These are phyloP conservation scores for Marvania coccoides DNA, from an alignment of 139 green algal species.

Conservation along the genomic window DNA sequence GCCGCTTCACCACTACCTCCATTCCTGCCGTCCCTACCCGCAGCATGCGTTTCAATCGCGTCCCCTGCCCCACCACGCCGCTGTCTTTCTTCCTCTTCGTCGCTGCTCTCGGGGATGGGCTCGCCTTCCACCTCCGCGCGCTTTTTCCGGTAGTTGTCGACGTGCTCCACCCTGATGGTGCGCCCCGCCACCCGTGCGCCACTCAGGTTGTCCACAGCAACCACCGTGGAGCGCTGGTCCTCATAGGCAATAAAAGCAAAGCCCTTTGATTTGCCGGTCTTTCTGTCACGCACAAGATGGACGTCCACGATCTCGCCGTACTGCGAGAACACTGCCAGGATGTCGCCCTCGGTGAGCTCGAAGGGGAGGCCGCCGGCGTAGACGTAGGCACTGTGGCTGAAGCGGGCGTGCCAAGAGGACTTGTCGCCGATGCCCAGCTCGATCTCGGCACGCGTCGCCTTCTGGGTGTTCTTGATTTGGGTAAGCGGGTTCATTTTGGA, in stretches of 20 bases:
- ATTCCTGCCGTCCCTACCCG: not conserved
- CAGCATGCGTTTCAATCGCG: not conserved
- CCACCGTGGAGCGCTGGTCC: slow-evolving; percentile 92
- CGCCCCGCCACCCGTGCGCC: slow-evolving; percentile 74
- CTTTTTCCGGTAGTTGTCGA: slow-evolving; percentile 91
- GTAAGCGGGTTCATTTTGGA: slow-evolving; percentile 59
- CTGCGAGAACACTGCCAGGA: slow-evolving; percentile 92
- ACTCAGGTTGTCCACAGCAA: slow-evolving; percentile 97
- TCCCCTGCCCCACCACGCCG: not conserved
- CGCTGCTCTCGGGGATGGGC: slow-evolving; percentile 9
- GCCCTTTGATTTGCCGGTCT: slow-evolving; percentile 63
- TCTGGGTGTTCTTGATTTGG: slow-evolving; percentile 94
- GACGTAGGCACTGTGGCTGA: slow-evolving; percentile 89
- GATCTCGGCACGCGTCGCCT: slow-evolving; percentile 66
- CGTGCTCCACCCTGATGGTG: slow-evolving; percentile 88
- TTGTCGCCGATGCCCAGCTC: slow-evolving; percentile 59
- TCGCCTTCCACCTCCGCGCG: slow-evolving; percentile 63
- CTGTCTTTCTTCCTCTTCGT: slow-evolving; percentile 1
- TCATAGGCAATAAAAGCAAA: slow-evolving; percentile 98
- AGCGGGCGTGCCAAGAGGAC: slow-evolving; percentile 91
- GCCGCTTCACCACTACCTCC: not conserved
- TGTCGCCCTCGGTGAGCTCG: slow-evolving; percentile 91
- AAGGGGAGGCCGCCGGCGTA: slow-evolving; percentile 84
- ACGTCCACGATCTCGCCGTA: slow-evolving; percentile 97
- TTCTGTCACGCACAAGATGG: slow-evolving; percentile 63